phyloP scores from a whole-genome alignment of 768 basidiomycete species.

The Porphyrellus cyaneotinctus region DNA sequence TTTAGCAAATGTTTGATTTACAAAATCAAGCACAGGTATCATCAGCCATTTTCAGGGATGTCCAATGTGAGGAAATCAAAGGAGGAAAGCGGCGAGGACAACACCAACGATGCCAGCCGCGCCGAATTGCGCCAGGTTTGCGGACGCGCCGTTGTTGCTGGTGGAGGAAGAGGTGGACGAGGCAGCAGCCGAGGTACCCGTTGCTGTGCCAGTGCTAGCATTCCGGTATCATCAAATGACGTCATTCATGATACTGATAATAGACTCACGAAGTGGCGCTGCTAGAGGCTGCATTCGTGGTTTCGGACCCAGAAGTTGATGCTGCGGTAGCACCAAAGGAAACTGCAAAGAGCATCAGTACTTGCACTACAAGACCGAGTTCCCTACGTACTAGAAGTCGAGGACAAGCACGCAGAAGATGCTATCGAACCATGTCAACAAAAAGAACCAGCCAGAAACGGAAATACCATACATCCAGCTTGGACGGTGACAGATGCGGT shows the following conservation, averaged over 20 bases:
- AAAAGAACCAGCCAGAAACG: background rate
- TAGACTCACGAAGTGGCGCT: slow-evolving; percentile 18
- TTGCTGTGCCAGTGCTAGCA: background rate
- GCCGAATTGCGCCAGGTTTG: slow-evolving; percentile 41
- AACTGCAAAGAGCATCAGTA: slow-evolving; percentile 18
- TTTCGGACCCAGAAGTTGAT: background rate
- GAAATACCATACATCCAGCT: slow-evolving; percentile 43
- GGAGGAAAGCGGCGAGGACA: slow-evolving; percentile 37
- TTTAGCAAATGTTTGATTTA: slow-evolving; percentile 8
- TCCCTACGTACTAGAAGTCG: slow-evolving; percentile 22
- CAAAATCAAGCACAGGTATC: slow-evolving; percentile 16
- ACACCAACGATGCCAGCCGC: slow-evolving; percentile 37
- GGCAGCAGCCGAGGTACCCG: background rate
- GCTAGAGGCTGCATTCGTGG: background rate
- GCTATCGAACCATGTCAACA: slow-evolving; percentile 27
- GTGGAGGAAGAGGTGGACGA: slow-evolving; percentile 26
- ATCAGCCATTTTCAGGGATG: slow-evolving; percentile 12
- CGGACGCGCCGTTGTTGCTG: slow-evolving; percentile 35
- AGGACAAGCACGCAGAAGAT: slow-evolving; percentile 33
- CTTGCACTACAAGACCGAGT: slow-evolving; percentile 6
- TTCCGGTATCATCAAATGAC: slow-evolving; percentile 9
- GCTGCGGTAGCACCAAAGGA: slow-evolving; percentile 18
- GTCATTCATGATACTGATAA: background rate
- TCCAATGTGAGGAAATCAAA: slow-evolving; percentile 22
- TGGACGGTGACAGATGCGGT: slow-evolving; percentile 50